Evolutionary conservation across 2,329 filamentous ascomycete species (phyloP).

Genomic region (Paradendryphiella salina): DNA sequence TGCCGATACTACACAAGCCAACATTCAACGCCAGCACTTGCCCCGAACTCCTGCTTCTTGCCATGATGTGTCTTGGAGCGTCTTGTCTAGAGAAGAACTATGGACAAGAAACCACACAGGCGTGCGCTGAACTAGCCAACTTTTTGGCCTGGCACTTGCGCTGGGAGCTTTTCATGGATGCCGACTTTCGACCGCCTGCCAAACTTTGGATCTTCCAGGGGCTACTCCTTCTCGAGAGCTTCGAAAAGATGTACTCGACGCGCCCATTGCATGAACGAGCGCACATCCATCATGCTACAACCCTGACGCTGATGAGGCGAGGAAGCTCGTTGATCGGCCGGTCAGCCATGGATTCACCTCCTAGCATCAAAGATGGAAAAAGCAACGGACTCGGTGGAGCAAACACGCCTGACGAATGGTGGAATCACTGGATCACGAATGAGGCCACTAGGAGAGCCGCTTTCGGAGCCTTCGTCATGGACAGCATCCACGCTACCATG

Average conservation of each 20-base stretch:
- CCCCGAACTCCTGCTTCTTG: constrained; percentile 79
- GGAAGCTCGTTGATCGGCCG: constrained; percentile 89
- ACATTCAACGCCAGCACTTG: constrained; percentile 89
- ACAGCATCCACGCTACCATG: constrained; percentile 96
- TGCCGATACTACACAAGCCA: constrained; percentile 92
- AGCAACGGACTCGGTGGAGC: constrained; percentile 53
- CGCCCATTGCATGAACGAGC: constrained; percentile 89
- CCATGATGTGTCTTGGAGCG: constrained; percentile 90
- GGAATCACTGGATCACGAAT: constrained; percentile 94
- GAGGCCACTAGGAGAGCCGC: constrained; percentile 88
- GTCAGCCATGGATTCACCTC: constrained; percentile 80
- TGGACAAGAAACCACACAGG: constrained; percentile 70
- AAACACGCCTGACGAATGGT: constrained; percentile 83
- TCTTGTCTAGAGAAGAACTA: constrained; percentile 85
- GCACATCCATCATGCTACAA: constrained; percentile 95
- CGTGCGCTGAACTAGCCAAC: constrained; percentile 81
- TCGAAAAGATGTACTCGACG: constrained; percentile 98
- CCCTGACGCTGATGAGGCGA: constrained; percentile 90
- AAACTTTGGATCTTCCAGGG: constrained; percentile 97
- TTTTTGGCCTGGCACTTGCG: constrained; percentile 92
- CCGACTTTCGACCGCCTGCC: constrained; percentile 85
- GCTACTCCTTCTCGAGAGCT: constrained; percentile 83
- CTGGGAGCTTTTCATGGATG: constrained; percentile 93
- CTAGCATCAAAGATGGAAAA: constrained; percentile 68
- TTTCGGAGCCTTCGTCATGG: constrained; percentile 92